These are phyloP conservation scores for Boletales sp. DNA, from an alignment of 768 basidiomycete genomes.

Conservation along the genomic window DNA sequence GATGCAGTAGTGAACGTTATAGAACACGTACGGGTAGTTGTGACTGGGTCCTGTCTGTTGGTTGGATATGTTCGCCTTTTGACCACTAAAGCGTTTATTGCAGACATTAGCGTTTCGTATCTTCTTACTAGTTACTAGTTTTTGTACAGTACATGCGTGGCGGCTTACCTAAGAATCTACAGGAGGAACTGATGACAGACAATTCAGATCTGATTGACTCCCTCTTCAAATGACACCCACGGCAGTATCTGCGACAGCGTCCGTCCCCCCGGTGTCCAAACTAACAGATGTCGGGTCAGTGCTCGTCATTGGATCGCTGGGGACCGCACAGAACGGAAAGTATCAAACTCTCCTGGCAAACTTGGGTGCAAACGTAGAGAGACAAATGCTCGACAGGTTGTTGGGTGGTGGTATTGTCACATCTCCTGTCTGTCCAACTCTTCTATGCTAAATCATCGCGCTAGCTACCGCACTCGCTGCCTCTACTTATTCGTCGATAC, in stretches of 20 bases:
- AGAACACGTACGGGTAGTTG: background rate
- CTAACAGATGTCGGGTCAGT: slow-evolving; percentile 43
- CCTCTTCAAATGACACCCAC: slow-evolving; percentile 53
- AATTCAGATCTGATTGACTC: slow-evolving; percentile 9
- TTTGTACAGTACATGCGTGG: background rate
- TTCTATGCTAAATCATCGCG: background rate
- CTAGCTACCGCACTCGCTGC: slow-evolving; percentile 57
- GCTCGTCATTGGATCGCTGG: slow-evolving; percentile 74
- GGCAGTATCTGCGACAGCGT: slow-evolving; percentile 39
- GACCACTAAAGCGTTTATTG: background rate
- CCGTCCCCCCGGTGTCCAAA: slow-evolving; percentile 13
- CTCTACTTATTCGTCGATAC: slow-evolving; percentile 58
- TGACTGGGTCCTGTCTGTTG: background rate
- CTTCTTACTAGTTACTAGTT: background rate
- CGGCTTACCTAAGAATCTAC: slow-evolving; percentile 19
- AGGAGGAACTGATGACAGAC: too few relatives aligned
- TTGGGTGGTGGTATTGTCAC: slow-evolving; percentile 63
- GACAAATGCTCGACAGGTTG: slow-evolving; percentile 78
- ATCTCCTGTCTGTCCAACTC: slow-evolving; percentile 1
- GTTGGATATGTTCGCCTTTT: slow-evolving; percentile 3
- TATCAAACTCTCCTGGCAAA: slow-evolving; percentile 68
- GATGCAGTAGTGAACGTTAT: slow-evolving; percentile 23
- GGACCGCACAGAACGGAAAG: slow-evolving; percentile 73
- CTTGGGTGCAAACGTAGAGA: slow-evolving; percentile 64
- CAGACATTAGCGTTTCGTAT: background rate